These are phyloP conservation scores for Auricularia cornea DNA, from an alignment of 768 basidiomycete genomes.

Conservation along the genomic window DNA sequence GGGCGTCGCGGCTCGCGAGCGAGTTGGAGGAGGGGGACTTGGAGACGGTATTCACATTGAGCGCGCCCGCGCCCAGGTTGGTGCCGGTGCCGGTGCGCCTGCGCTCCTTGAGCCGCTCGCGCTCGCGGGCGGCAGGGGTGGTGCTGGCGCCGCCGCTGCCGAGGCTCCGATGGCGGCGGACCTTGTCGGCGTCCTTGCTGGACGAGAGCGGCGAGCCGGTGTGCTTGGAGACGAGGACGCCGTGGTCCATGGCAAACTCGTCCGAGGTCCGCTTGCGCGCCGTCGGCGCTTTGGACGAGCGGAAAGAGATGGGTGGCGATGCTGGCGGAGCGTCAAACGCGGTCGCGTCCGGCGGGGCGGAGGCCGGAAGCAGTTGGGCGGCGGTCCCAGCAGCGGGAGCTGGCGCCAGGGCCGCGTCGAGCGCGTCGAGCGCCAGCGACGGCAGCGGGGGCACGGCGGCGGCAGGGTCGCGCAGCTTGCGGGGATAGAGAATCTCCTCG, in stretches of 20 bases:
- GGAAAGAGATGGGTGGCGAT: slow-evolving; percentile 64
- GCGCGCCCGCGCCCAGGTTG: neutral
- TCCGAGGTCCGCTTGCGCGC: slow-evolving; percentile 73
- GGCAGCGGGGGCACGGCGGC: slow-evolving; percentile 15
- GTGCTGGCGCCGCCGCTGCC: slow-evolving; percentile 34
- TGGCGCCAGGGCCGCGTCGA: neutral
- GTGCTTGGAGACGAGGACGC: slow-evolving; percentile 48
- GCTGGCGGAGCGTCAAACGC: slow-evolving; percentile 21
- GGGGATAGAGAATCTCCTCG: slow-evolving; percentile 83
- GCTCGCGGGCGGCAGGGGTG: slow-evolving; percentile 1
- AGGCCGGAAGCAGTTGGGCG: slow-evolving; percentile 19
- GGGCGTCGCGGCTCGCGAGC: slow-evolving; percentile 6
- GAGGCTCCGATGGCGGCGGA: slow-evolving; percentile 66
- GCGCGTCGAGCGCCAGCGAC: slow-evolving; percentile 10
- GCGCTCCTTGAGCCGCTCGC: slow-evolving; percentile 5
- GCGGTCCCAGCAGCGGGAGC: no score
- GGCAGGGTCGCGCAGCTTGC: slow-evolving; percentile 33
- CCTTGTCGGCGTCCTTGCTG: slow-evolving; percentile 29
- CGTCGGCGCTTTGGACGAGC: slow-evolving; percentile 31
- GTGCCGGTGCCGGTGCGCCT: slow-evolving; percentile 1
- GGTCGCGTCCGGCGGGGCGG: slow-evolving; percentile 25
- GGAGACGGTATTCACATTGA: neutral
- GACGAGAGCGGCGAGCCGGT: slow-evolving; percentile 10
- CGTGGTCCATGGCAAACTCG: slow-evolving; percentile 71
- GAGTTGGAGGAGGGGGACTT: neutral